Evolutionary conservation across 2,329 filamentous ascomycete genomes (phyloP).

Genomic region (Pseudogymnoascus sp.): DNA sequence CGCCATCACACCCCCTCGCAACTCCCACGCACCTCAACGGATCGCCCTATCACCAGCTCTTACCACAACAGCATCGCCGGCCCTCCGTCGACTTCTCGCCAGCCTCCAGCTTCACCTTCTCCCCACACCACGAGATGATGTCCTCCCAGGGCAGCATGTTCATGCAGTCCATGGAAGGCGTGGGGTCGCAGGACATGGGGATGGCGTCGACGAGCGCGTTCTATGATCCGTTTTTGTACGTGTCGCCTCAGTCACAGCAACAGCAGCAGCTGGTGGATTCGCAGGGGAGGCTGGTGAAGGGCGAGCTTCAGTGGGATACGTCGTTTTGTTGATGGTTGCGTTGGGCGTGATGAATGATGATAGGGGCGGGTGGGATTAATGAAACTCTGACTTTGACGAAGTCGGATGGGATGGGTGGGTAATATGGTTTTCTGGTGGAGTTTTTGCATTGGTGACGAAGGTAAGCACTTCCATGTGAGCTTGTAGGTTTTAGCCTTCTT

Average conservation of each 20-base stretch:
- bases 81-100: neutral
- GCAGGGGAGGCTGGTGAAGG: neutral
- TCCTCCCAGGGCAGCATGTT: neutral
- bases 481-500: neutral
- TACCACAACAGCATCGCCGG: neutral
- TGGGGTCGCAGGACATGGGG: neutral
- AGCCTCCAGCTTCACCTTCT: neutral
- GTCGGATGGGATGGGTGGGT: neutral
- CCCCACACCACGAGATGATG: neutral
- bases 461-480: neutral
- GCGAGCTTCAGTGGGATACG: neutral
- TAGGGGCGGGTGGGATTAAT: neutral
- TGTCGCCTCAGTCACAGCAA: neutral
- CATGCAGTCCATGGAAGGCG: neutral
- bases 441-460: neutral
- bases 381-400: neutral
- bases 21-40: neutral
- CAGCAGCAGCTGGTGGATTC: neutral
- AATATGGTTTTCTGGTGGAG: neutral
- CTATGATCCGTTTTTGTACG: neutral
- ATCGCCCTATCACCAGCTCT: neutral
- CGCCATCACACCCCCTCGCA: neutral
- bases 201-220: neutral
- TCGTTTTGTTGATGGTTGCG: neutral
- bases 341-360: neutral